Percentiles rank a stretch among this genome's conserved stretches.
phyloP scores from a whole-genome alignment of 1,284 basidiomycete species.

The Ceratorhiza oryzae-sativae region DNA sequence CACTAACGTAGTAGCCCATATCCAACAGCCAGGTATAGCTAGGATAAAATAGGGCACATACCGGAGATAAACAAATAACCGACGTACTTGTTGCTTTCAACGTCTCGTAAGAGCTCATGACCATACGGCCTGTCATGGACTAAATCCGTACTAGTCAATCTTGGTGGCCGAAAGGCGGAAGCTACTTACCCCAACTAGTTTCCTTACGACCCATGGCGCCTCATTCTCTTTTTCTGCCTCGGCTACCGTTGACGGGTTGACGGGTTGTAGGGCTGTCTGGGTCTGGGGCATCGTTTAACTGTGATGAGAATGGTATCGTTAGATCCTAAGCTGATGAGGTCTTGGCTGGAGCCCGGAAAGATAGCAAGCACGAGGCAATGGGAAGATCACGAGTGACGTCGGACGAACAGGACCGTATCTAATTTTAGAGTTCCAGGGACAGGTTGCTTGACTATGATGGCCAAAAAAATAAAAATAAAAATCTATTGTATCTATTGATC shows the following conservation, averaged over 20 bases:
- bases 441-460: neutral
- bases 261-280: conserved; percentile 57
- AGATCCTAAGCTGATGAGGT: neutral
- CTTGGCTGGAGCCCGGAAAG: neutral
- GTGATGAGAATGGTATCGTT: neutral
- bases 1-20: conserved; percentile 52
- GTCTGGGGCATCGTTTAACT: conserved; percentile 26
- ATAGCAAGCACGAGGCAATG: neutral
- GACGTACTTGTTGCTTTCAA: conserved; percentile 65
- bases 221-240: conserved; percentile 61
- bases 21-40: neutral
- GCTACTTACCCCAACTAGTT: conserved; percentile 64
- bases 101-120: conserved; percentile 70
- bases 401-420: neutral
- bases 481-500: too few species aligned
- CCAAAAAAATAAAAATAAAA: too few species aligned
- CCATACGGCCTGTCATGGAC: conserved; percentile 70
- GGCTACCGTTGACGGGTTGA: conserved; percentile 60
- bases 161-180: conserved; percentile 22
- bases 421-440: conserved; percentile 24
- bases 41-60: conserved; percentile 49
- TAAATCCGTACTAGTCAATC: conserved; percentile 46
- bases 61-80: conserved; percentile 67
- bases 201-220: conserved; percentile 69
- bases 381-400: conserved; percentile 1